These are phyloP conservation scores for Eurotiales sp. DNA, from an alignment of 2,329 filamentous ascomycete species.

Conservation along the genomic window DNA sequence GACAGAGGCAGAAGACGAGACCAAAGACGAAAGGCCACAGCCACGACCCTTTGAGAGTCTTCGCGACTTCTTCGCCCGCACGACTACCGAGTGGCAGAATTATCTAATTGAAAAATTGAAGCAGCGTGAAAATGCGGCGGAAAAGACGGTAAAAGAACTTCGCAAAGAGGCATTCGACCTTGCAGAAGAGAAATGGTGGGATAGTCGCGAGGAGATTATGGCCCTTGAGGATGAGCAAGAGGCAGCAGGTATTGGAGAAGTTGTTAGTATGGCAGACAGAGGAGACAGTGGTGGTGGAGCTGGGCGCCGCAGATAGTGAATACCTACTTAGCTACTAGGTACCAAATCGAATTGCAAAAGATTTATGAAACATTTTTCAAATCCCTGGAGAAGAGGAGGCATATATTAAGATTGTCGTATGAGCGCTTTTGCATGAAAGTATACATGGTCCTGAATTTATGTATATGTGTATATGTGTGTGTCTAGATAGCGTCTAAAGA, in stretches of 20 bases:
- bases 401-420: too few relatives aligned
- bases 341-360: too few relatives aligned
- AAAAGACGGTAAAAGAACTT: slow-evolving; percentile 80
- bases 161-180: slow-evolving; percentile 85
- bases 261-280: slow-evolving; percentile 79
- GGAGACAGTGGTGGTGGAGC: slow-evolving; percentile 47
- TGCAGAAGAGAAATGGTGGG: slow-evolving; percentile 98
- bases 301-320: slow-evolving; percentile 41
- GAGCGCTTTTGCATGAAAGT: too few relatives aligned
- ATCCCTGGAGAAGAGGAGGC: too few relatives aligned
- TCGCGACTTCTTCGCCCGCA: slow-evolving; percentile 87
- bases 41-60: slow-evolving; percentile 80
- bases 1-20: slow-evolving; percentile 37
- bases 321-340: slow-evolving; percentile 13
- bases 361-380: too few relatives aligned
- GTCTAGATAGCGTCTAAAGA: too few relatives aligned
- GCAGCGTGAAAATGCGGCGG: slow-evolving; percentile 55
- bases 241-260: slow-evolving; percentile 88
- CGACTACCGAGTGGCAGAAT: slow-evolving; percentile 86
- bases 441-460: too few relatives aligned
- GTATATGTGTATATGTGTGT: too few relatives aligned
- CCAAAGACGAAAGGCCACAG: slow-evolving; percentile 73
- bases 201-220: slow-evolving; percentile 88
- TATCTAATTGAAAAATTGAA: slow-evolving; percentile 71
- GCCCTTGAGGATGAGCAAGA: slow-evolving; percentile 94